A percentile compares a stretch with the other conserved stretches of the same genome.
Conservation (phyloP, 306 rosid species). For the Crataegus laevigata region DNA sequence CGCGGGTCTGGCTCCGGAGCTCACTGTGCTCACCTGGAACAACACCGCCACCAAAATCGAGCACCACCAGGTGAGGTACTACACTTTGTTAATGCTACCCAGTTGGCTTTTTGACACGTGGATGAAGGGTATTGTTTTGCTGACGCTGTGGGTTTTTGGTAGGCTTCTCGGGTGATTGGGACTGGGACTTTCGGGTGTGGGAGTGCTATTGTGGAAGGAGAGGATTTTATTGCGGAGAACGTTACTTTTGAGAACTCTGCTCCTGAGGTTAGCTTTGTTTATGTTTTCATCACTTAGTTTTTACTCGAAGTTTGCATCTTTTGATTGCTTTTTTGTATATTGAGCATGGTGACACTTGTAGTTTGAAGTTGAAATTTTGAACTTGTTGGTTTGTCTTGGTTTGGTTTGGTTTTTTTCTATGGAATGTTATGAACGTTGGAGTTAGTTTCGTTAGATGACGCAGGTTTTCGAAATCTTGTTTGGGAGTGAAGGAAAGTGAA, state of each 20-base stretch:
- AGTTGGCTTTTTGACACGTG: slow-evolving; percentile 13
- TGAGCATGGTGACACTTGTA: not conserved
- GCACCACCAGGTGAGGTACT: slow-evolving; percentile 60
- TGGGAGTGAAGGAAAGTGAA: not conserved
- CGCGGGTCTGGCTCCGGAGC: slow-evolving; percentile 48
- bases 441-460: not conserved
- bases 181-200: slow-evolving; percentile 94
- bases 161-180: slow-evolving; percentile 63
- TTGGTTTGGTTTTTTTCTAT: slow-evolving; percentile 1
- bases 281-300: not conserved
- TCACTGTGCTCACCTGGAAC: slow-evolving; percentile 72
- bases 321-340: not conserved
- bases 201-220: slow-evolving; percentile 77
- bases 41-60: slow-evolving; percentile 69
- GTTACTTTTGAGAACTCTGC: slow-evolving; percentile 84
- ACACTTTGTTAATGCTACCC: not conserved
- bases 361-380: not conserved
- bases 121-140: not conserved
- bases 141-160: slow-evolving; percentile 4
- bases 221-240: slow-evolving; percentile 87
- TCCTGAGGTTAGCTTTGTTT: slow-evolving; percentile 49
- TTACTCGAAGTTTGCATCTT: not conserved
- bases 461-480: not conserved
- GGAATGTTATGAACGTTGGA: not conserved
- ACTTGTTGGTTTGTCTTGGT: not conserved